Percentiles rank a stretch among this genome's conserved stretches.
These are phyloP conservation scores for Aspergillus campestris DNA, from an alignment of 495 filamentous ascomycete species.

Conservation along the genomic window DNA sequence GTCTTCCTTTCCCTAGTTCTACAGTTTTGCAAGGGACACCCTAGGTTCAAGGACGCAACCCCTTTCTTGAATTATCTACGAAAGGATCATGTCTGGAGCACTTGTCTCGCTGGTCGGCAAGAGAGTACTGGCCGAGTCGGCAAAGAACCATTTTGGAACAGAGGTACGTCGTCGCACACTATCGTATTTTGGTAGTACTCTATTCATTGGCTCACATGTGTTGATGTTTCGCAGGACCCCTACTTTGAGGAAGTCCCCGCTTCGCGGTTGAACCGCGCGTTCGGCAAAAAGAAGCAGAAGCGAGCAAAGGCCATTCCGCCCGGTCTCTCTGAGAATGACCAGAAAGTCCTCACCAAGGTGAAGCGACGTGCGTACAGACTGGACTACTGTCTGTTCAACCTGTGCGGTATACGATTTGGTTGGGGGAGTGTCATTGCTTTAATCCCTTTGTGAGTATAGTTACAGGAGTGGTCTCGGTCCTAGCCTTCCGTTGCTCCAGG, in stretches of 20 bases:
- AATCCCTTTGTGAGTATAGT: constrained; percentile 58
- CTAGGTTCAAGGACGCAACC: neutral
- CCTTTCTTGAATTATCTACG: constrained; percentile 5
- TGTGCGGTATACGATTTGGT: constrained; percentile 69
- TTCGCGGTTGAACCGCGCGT: constrained; percentile 51
- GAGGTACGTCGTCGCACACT: constrained; percentile 42
- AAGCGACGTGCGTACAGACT: constrained; percentile 73
- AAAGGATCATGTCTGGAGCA: constrained; percentile 41
- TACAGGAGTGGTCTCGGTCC: no score
- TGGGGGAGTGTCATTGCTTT: constrained; percentile 76
- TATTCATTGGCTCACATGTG: neutral
- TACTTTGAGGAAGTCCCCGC: constrained; percentile 68
- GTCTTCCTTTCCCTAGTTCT: constrained; percentile 13
- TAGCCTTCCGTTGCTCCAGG: neutral
- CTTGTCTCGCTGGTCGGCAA: constrained; percentile 53
- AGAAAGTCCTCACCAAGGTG: constrained; percentile 66
- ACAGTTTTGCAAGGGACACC: neutral
- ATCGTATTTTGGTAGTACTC: neutral
- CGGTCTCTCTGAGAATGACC: constrained; percentile 72
- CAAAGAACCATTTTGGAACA: constrained; percentile 58
- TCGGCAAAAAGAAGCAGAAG: constrained; percentile 54
- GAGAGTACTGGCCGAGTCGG: constrained; percentile 56
- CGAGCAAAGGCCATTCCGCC: constrained; percentile 59
- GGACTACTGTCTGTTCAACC: constrained; percentile 70
- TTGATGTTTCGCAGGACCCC: constrained; percentile 43